Conservation (phyloP, 176 grass and related monocot genomes). For the Dactylis glomerata region DNA sequence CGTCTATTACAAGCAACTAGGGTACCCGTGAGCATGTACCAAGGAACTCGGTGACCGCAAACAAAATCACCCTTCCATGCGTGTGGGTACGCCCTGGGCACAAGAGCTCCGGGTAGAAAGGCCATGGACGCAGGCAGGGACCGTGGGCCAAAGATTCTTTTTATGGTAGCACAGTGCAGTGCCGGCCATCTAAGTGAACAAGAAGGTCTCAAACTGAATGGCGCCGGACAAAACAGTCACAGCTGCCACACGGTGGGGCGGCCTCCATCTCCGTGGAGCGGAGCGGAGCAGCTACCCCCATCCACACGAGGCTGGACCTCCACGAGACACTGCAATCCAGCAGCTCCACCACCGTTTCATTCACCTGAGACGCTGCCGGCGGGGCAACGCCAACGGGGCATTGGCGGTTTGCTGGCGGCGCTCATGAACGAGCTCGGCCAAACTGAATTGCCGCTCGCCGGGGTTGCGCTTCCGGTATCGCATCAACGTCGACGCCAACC, state of each 20-base stretch:
- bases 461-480: slow-evolving; percentile 6
- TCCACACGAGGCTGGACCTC: background rate
- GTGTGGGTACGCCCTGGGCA: too few relatives aligned
- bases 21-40: too few relatives aligned
- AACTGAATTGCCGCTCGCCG: background rate
- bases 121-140: background rate
- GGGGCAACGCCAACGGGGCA: background rate
- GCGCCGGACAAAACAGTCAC: slow-evolving; percentile 5
- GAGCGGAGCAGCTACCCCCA: background rate
- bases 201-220: slow-evolving; percentile 33
- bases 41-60: too few relatives aligned
- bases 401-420: background rate
- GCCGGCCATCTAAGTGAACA: background rate
- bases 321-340: background rate
- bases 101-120: background rate
- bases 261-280: background rate
- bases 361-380: slow-evolving; percentile 11
- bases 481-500: slow-evolving; percentile 29
- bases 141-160: slow-evolving; percentile 18
- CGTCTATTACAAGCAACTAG: too few relatives aligned
- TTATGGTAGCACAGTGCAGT: background rate
- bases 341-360: background rate
- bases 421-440: background rate
- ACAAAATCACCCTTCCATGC: too few relatives aligned
- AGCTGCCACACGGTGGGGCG: background rate